These are phyloP conservation scores for Arctium minus DNA, from an alignment of 129 eudicot genomes.

Conservation along the genomic window DNA sequence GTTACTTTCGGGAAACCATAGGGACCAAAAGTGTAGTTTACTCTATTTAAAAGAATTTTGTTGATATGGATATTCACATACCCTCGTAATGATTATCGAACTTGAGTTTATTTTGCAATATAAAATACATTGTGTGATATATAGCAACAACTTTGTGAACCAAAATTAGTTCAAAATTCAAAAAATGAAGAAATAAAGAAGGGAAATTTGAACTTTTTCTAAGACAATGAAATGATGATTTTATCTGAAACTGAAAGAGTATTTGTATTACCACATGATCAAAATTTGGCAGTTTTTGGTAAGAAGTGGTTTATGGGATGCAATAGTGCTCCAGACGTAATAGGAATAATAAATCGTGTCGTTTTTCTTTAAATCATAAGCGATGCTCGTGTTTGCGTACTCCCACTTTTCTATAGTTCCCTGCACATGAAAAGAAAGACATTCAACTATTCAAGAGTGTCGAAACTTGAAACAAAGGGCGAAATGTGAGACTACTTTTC, in stretches of 20 bases:
- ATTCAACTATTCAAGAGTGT: background rate
- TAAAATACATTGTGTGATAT: background rate
- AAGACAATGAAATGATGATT: background rate
- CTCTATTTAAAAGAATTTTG: no score
- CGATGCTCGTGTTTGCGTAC: background rate
- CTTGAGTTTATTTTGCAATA: background rate
- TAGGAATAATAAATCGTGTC: slow-evolving; percentile 11
- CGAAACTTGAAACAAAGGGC: background rate
- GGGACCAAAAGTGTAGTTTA: no score
- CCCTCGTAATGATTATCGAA: no score
- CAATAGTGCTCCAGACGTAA: slow-evolving; percentile 8
- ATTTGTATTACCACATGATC: background rate
- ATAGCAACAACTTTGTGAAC: background rate
- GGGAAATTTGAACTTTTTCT: background rate
- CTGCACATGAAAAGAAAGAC: slow-evolving; percentile 1
- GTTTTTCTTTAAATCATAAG: background rate
- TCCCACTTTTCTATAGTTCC: slow-evolving; percentile 11
- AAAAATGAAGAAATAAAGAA: background rate
- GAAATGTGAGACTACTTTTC: background rate
- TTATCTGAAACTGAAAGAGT: background rate
- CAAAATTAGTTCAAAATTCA: background rate
- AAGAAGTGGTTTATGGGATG: slow-evolving; percentile 12
- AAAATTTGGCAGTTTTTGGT: slow-evolving; percentile 14
- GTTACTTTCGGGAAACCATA: no score
- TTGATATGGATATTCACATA: no score